phyloP scores from a whole-genome alignment of 106 monocot species.

The Cymbidium sinense region DNA sequence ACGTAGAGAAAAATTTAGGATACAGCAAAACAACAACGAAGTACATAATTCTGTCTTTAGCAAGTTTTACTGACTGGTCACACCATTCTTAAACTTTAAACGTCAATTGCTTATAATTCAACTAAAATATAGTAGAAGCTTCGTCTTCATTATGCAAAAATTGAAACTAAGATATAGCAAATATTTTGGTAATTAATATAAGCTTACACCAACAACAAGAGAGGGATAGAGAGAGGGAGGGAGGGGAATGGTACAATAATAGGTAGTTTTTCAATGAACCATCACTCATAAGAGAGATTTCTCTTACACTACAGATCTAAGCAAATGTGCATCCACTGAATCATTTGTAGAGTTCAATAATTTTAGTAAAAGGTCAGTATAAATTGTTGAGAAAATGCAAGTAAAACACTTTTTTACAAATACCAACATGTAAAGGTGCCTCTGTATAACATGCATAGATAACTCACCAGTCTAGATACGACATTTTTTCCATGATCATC shows the following conservation, averaged over 20 bases:
- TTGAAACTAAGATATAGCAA: neutral
- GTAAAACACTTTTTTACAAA: neutral
- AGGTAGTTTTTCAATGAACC: neutral
- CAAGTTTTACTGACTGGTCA: neutral
- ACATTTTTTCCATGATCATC: slow-evolving; percentile 81
- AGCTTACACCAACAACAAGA: too few relatives aligned
- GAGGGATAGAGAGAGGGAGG: neutral
- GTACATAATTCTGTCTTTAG: neutral
- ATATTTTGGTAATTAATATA: too few relatives aligned
- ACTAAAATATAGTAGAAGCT: neutral
- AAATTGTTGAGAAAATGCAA: neutral
- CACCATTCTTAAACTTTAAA: neutral
- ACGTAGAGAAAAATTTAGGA: neutral
- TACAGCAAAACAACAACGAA: neutral
- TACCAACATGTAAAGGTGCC: neutral
- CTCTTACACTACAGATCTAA: neutral
- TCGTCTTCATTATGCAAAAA: neutral
- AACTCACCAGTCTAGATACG: slow-evolving; percentile 75
- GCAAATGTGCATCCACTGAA: neutral
- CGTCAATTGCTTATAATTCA: neutral
- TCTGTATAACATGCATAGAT: neutral
- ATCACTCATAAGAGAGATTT: neutral
- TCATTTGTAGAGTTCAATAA: neutral
- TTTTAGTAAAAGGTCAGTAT: neutral
- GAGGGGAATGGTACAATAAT: neutral